Base-by-base conservation (phyloP, 2,329 filamentous ascomycete genomes). In the Metarhizium rileyi region DNA sequence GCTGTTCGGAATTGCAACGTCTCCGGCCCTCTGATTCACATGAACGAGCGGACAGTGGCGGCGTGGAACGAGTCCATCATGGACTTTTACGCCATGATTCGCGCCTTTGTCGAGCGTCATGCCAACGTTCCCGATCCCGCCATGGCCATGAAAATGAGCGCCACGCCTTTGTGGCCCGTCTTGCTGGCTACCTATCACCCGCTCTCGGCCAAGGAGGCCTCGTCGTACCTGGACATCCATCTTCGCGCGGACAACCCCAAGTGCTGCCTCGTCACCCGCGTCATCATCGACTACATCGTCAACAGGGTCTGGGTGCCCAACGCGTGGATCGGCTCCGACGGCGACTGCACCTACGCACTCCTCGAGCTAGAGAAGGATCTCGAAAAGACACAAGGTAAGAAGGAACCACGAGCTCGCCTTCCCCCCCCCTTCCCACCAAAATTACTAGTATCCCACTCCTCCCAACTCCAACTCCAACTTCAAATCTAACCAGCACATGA, bases 261-360 rank as follows among this genome's bases (percentile, higher is more conserved):
- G 57, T 63, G 64, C 3, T 71, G 69, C 53, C 61, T 72, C n/a
- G 65, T 72, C 16, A 70, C 69, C 2, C 64, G 69, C 6, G 62
- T 71, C 52, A 62, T 70, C 20, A 63, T 71, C 27, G 69, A 71
- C 56, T 70, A 67, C 49, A 61, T 72, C 38, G 67, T 71, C 48
- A 68, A 68, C 51, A 61, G 67, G 3, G 64, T 71, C 36, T 70
- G 69, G 66, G 63, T 64, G 2, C 62, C 66, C 5, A 60, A 61
- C 28, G 68, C 67, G 5, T 72, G 69, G 69, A 60, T 61, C 47
- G 66, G 66, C 20, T 45, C 65, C 5, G 66, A 69, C 48, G 53
- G 52, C 16, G 61, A 68, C 33, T 59, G 62, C n/a, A 64, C 63
- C 6, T 61, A 59, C 20, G 59, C 61, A 3, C 60, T 71, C 8